phyloP scores from a whole-genome alignment of 768 basidiomycete genomes.

The Tricholoma sp. region DNA sequence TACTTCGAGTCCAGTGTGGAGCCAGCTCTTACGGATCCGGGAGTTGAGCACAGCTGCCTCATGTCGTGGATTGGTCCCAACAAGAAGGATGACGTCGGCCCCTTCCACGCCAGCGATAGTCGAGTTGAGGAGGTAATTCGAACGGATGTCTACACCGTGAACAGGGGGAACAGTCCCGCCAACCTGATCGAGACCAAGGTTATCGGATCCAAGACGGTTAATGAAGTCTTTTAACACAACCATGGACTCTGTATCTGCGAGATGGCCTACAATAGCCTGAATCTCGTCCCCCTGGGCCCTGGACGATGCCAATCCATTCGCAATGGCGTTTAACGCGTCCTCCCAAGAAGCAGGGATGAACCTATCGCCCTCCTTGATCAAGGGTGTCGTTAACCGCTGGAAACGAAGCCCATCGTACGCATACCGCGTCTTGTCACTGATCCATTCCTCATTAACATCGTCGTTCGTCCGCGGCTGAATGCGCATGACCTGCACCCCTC shows the following conservation, averaged over 20 bases:
- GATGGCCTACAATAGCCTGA: conserved; percentile 87
- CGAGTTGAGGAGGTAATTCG: conserved; percentile 95
- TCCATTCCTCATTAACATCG: conserved; percentile 99
- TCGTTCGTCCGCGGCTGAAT: conserved; percentile 95
- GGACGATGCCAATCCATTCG: conserved; percentile 70
- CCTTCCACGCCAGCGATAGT: conserved; percentile 87
- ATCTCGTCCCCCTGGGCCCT: conserved; percentile 91
- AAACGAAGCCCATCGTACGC: conserved; percentile 93
- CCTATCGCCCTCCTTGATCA: conserved; percentile 87
- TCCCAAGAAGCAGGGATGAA: conserved; percentile 92
- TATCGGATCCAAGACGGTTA: conserved; percentile 93
- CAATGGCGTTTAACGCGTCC: conserved; percentile 72
- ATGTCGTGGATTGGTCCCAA: conserved; percentile 95
- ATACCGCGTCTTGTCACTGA: conserved; percentile 97
- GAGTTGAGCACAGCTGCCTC: conserved; percentile 98
- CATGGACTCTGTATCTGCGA: conserved; percentile 92
- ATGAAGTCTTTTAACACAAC: conserved; percentile 91
- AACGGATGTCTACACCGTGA: conserved; percentile 84
- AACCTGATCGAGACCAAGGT: conserved; percentile 74
- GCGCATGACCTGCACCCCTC: conserved; percentile 95
- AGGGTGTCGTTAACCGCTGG: conserved; percentile 90
- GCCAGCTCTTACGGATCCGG: conserved; percentile 91
- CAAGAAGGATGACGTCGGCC: conserved; percentile 88
- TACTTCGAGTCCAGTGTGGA: conserved; percentile 81
- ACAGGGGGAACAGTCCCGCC: conserved; percentile 65